phyloP scores from a whole-genome alignment of 129 eudicot species.

The Solidago caesia region DNA sequence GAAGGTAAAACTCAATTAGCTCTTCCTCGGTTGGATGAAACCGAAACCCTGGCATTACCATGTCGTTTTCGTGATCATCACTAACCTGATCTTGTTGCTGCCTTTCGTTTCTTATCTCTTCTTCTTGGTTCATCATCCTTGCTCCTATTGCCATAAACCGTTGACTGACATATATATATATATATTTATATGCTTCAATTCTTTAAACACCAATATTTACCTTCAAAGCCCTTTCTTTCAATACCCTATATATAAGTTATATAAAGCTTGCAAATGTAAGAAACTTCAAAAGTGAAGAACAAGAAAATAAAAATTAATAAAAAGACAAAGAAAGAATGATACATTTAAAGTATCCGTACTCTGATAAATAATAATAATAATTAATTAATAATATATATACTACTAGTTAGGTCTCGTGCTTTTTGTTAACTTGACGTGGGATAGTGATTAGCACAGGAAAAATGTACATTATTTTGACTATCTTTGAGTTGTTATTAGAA shows the following conservation, averaged over 20 bases:
- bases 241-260: constrained; percentile 4
- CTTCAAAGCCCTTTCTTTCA: neutral
- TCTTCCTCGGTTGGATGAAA: constrained; percentile 98
- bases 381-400: neutral
- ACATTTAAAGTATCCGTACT: constrained; percentile 18
- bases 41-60: constrained; percentile 97
- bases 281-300: neutral
- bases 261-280: constrained; percentile 6
- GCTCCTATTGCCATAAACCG: constrained; percentile 13
- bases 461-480: neutral
- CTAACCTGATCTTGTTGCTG: constrained; percentile 13
- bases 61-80: constrained; percentile 69
- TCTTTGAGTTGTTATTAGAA: constrained; percentile 4
- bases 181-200: too few relatives aligned
- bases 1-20: constrained; percentile 93
- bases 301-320: neutral
- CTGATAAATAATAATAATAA: neutral
- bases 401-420: constrained; percentile 22
- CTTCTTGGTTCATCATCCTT: constrained; percentile 21
- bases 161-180: neutral
- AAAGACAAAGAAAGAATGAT: neutral
- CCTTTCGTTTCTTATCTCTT: constrained; percentile 18
- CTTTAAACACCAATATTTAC: neutral
- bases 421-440: constrained; percentile 13
- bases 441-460: constrained; percentile 13